Percentiles rank a stretch among this genome's conserved stretches.
Evolutionary conservation across 1,284 basidiomycete species (phyloP).

Genomic region (Schizophyllum amplum): DNA sequence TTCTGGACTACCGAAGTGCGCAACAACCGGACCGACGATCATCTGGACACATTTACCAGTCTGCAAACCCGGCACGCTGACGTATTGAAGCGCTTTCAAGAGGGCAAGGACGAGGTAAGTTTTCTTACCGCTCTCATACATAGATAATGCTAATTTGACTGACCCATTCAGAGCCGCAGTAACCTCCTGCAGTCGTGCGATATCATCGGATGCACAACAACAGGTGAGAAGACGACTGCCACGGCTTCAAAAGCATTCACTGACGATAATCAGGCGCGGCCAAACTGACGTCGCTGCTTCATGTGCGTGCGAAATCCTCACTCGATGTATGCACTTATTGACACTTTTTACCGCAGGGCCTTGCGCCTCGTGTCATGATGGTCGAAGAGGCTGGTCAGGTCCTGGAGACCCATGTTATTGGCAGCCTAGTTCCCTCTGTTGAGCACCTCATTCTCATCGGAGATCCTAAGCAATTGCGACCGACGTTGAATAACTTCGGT

Average conservation of each 20-base stretch:
- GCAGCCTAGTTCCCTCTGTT: constrained; percentile 50
- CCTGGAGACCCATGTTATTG: constrained; percentile 63
- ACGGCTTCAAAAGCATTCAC: background rate
- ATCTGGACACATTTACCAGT: constrained; percentile 28
- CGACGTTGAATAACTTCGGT: constrained; percentile 60
- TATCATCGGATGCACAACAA: constrained; percentile 68
- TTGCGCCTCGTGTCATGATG: constrained; percentile 46
- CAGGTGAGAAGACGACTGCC: constrained; percentile 26
- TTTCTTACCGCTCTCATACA: background rate
- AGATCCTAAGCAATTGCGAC: constrained; percentile 64
- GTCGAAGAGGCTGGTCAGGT: constrained; percentile 75
- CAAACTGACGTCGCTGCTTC: constrained; percentile 48
- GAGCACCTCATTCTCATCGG: constrained; percentile 64
- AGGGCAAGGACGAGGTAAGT: constrained; percentile 31
- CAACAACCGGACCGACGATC: constrained; percentile 20
- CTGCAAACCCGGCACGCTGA: constrained; percentile 22
- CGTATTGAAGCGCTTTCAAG: constrained; percentile 20
- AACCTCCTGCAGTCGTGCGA: constrained; percentile 43
- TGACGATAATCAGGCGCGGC: constrained; percentile 44
- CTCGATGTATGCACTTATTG: constrained; percentile 1
- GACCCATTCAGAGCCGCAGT: constrained; percentile 27
- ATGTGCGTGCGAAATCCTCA: constrained; percentile 26
- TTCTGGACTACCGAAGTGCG: constrained; percentile 27
- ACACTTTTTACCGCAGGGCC: constrained; percentile 28
- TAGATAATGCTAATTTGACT: background rate